Conservation (phyloP, 2,329 filamentous ascomycete species). For the Penicillium sp. region DNA sequence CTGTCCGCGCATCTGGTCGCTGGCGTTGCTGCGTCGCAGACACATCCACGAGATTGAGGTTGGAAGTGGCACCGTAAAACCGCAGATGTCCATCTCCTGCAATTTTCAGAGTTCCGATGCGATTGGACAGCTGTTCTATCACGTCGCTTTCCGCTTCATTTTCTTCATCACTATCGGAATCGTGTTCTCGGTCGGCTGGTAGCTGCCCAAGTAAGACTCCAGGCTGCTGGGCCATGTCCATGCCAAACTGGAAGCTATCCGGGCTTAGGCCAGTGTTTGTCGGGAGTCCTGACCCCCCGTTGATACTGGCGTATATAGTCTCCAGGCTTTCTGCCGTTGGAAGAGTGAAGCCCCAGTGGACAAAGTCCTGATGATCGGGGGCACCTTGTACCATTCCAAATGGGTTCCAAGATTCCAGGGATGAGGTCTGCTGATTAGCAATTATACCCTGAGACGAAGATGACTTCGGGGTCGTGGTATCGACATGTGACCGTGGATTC, state of each 20-base stretch:
- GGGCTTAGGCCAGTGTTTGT: constrained; percentile 26
- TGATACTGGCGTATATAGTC: constrained; percentile 35
- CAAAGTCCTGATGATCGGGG: constrained; percentile 24
- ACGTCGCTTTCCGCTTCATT: constrained; percentile 42
- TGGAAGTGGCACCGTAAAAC: constrained; percentile 48
- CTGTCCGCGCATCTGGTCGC: constrained; percentile 39
- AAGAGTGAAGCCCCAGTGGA: constrained; percentile 36
- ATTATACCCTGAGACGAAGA: constrained; percentile 15
- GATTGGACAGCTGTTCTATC: constrained; percentile 45
- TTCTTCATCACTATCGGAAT: constrained; percentile 38
- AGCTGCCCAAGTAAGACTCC: constrained; percentile 22
- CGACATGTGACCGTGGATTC: constrained; percentile 6
- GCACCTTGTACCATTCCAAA: constrained; percentile 23
- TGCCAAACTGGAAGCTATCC: constrained; percentile 26
- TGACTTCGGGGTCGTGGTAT: constrained; percentile 5
- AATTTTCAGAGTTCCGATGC: constrained; percentile 46
- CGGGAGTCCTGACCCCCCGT: constrained; percentile 17
- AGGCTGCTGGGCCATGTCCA: constrained; percentile 29
- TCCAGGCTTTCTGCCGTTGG: constrained; percentile 39
- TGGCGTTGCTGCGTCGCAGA: constrained; percentile 35
- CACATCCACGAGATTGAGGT: constrained; percentile 44
- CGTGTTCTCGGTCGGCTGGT: constrained; percentile 23
- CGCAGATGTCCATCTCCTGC: constrained; percentile 44
- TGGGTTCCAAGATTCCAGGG: constrained; percentile 19
- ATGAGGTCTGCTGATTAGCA: constrained; percentile 13